Conservation (phyloP, 306 rosid genomes). For the Herpetospermum pedunculosum region DNA sequence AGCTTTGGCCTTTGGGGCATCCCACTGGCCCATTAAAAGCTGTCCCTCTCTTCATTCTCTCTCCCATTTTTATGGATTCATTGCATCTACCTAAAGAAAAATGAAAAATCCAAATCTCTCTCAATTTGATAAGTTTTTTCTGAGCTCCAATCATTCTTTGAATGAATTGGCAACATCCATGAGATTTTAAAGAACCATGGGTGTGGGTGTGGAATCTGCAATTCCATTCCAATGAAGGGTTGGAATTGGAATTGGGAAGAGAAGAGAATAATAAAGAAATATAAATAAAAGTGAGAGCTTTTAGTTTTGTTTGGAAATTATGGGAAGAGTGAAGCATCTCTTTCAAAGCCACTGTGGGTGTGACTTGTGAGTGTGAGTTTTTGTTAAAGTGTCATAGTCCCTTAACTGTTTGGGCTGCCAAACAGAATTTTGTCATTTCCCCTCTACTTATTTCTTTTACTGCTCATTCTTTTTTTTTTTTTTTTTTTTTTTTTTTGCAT, state of each 20-base stretch:
- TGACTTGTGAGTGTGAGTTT: not conserved
- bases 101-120: not conserved
- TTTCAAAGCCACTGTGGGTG: not conserved
- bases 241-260: no score
- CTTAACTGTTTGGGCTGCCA: not conserved
- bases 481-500: not conserved
- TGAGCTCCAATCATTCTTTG: conserved; percentile 49
- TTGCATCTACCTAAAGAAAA: conserved; percentile 34
- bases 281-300: no score
- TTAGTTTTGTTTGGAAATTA: not conserved
- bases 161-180: conserved; percentile 83
- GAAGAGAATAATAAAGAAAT: no score
- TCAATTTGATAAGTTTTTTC: conserved; percentile 5
- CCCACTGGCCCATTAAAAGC: conserved; percentile 45
- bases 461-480: not conserved
- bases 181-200: conserved; percentile 25
- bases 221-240: no score
- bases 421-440: conserved; percentile 5
- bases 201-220: not conserved
- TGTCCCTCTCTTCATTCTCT: conserved; percentile 35
- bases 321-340: not conserved
- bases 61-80: conserved; percentile 50
- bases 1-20: not conserved
- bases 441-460: not conserved
- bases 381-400: not conserved